A percentile compares a stretch with the other conserved stretches of the same genome.
Conservation (phyloP, 192 early-diverging fungal species). For the Radiomyces spectabilis region DNA sequence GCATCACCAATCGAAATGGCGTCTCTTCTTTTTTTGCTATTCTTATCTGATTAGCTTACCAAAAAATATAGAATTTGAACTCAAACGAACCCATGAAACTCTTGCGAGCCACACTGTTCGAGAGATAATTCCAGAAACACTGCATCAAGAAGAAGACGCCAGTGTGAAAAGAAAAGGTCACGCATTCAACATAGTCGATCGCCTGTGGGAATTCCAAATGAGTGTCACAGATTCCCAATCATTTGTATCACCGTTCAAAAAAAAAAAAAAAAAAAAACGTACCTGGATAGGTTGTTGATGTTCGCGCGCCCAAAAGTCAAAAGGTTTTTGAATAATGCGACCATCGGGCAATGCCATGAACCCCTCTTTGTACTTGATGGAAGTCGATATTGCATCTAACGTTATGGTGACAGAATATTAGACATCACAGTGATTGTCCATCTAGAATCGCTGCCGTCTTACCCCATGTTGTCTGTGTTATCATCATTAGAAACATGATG, state of each 20-base stretch:
- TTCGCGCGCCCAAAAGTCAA: neutral
- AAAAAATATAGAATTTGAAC: conserved; percentile 35
- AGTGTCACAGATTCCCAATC: neutral
- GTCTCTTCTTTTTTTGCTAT: no score
- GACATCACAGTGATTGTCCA: neutral
- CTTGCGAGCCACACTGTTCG: conserved; percentile 28
- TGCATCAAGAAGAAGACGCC: conserved; percentile 34
- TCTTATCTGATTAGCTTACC: no score
- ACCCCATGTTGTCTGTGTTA: neutral
- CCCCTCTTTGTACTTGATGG: conserved; percentile 20
- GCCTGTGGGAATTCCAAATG: neutral
- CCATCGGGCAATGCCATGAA: conserved; percentile 1
- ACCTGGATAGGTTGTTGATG: conserved; percentile 12
- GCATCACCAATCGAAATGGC: no score
- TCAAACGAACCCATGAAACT: conserved; percentile 37
- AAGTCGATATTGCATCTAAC: conserved; percentile 10
- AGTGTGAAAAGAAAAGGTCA: conserved; percentile 16
- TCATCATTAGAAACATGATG: conserved; percentile 13
- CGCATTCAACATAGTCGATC: conserved; percentile 16
- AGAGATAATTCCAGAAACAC: conserved; percentile 44
- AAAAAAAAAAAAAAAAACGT: neutral
- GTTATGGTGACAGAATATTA: neutral
- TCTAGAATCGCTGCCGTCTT: neutral
- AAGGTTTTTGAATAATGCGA: neutral
- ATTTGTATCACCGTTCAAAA: no score